Base-by-base conservation (phyloP, 257 asterid genomes). In the Forsythia viridissima region DNA sequence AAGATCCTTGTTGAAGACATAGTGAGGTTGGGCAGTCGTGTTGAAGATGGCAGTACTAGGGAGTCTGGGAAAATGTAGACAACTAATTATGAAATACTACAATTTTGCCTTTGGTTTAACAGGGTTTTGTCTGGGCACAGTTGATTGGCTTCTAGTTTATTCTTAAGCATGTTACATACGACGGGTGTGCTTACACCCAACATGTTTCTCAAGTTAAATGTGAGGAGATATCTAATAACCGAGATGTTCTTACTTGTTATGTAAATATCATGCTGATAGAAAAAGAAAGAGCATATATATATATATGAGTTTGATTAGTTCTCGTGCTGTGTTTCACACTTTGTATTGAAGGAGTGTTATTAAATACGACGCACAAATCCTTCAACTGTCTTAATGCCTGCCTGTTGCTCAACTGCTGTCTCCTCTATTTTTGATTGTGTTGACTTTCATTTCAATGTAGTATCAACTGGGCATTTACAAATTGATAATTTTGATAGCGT, bases 1-100 rank as follows among this genome's bases (percentile, higher is more conserved):
- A 94, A 94, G 85, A 94, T 94, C 86, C 92, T 84, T 11, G 98
- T 94, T 2, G 94, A 92, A 84, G 97, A 92, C 84, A 94, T 91
- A 34, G 98, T 94, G 79, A 86, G 88, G 89, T 77, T 94, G 86
- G 98, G 97, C 72, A 87, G 93, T 75, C 91, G 92, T 9, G 65
- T 82, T 34, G 89, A 88, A 77, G 92, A 85, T 41, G 82, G 81
- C 80, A 70, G 69, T 72, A 55, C 84, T 43, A 89, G 78, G 55
- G 92, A 85, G 9, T 83, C 89, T 48, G 89, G 79, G 79, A 86
- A 82, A 52, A 73, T 59, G 66, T 86, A 87, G 85, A 55, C 73
- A 13, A 51, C 65, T 55, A 15, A 55, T n/a, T 51, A 15, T n/a
- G 6, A 55, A 16, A 18, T 55, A 55, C 65, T 15, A 55, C 39